Conservation (phyloP, 2,329 filamentous ascomycete species). For the Pseudogymnoascus sp. region DNA sequence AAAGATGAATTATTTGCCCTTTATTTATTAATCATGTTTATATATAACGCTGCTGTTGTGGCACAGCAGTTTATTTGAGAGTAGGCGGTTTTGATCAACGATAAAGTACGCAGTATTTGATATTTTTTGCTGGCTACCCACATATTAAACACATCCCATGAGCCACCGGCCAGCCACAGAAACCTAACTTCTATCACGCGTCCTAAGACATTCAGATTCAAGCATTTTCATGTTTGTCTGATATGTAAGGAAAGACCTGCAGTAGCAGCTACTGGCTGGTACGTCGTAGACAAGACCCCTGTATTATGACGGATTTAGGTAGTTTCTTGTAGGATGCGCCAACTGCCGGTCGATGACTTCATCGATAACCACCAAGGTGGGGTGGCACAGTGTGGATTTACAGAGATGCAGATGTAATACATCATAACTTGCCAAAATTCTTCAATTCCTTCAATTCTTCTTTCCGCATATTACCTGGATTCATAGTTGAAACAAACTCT, state of each 20-base stretch:
- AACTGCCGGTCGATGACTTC: constrained; percentile 4
- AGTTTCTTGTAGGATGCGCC: not conserved
- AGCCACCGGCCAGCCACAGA: not conserved
- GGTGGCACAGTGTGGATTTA: not conserved
- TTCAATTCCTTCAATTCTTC: not conserved
- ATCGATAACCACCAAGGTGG: constrained; percentile 4
- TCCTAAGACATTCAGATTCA: not conserved
- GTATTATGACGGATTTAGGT: not conserved
- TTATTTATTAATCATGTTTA: not conserved
- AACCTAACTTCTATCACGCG: not conserved
- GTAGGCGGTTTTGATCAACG: not conserved
- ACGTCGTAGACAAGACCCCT: not conserved
- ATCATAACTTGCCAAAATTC: not conserved
- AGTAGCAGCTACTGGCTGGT: not conserved
- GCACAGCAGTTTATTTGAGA: not conserved
- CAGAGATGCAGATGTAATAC: not conserved
- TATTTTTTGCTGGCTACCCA: constrained; percentile 1
- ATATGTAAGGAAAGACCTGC: not conserved
- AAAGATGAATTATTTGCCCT: no score
- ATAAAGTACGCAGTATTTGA: not conserved
- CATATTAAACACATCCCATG: not conserved
- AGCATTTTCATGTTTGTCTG: not conserved
- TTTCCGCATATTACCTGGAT: not conserved
- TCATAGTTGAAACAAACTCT: not conserved
- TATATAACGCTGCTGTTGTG: not conserved